Conservation (phyloP, 2,329 filamentous ascomycete species). For the Xylaria sp. region DNA sequence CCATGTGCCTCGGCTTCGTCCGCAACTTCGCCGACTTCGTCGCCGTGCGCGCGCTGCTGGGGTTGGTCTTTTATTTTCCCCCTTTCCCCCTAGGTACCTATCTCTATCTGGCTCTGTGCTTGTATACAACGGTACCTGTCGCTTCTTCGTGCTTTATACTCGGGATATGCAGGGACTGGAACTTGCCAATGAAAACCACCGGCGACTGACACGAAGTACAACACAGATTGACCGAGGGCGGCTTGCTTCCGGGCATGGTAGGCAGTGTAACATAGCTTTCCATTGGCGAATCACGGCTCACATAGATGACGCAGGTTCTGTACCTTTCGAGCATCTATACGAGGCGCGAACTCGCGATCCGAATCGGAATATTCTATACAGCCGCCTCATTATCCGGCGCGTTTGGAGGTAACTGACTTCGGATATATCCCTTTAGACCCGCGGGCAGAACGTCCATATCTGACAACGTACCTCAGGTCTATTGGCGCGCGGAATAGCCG, state of each 20-base stretch:
- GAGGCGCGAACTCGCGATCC: slow-evolving; percentile 60
- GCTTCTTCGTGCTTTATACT: neutral
- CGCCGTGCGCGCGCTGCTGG: slow-evolving; percentile 62
- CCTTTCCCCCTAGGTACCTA: too few relatives aligned
- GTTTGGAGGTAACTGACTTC: slow-evolving; percentile 53
- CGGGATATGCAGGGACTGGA: too few relatives aligned
- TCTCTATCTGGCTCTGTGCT: too few relatives aligned
- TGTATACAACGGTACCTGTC: too few relatives aligned
- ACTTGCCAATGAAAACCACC: neutral
- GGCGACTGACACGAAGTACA: slow-evolving; percentile 3
- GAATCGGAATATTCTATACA: slow-evolving; percentile 70
- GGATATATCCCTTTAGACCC: neutral
- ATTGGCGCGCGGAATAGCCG: slow-evolving; percentile 61
- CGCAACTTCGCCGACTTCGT: slow-evolving; percentile 59
- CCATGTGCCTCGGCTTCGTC: slow-evolving; percentile 60
- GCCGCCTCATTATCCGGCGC: slow-evolving; percentile 67
- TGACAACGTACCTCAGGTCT: slow-evolving; percentile 44
- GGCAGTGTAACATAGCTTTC: slow-evolving; percentile 15
- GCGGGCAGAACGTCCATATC: neutral
- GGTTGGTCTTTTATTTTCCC: too few relatives aligned
- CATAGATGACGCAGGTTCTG: slow-evolving; percentile 49
- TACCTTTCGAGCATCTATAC: slow-evolving; percentile 67
- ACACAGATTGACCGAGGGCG: slow-evolving; percentile 60
- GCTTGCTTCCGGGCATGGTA: slow-evolving; percentile 67
- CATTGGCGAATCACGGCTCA: slow-evolving; percentile 11